phyloP scores from a whole-genome alignment of 1,284 basidiomycete genomes.

The Ganoderma resinaceum region DNA sequence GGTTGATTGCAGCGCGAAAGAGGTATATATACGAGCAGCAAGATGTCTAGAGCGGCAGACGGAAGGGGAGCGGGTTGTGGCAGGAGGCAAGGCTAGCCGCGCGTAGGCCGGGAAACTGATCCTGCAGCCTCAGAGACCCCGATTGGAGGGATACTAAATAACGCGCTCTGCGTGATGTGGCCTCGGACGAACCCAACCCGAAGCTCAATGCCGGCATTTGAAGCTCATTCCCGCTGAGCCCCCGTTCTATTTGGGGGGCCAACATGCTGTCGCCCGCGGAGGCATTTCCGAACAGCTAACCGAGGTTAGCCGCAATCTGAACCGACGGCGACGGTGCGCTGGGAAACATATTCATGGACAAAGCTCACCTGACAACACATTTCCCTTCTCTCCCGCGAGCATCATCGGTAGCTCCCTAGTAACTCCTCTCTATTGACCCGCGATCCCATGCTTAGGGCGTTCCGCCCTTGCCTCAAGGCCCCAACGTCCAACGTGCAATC shows the following conservation, averaged over 20 bases:
- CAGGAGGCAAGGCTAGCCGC: background rate
- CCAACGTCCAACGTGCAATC: background rate
- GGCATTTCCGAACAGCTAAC: background rate
- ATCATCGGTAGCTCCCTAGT: background rate
- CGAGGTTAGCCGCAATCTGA: background rate
- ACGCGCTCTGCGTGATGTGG: background rate
- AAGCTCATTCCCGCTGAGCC: background rate
- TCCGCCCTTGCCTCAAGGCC: background rate
- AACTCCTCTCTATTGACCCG: background rate
- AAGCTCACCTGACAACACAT: background rate
- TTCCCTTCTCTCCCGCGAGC: background rate
- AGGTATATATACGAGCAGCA: slow-evolving; percentile 1
- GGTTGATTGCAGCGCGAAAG: background rate
- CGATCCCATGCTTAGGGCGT: slow-evolving; percentile 5
- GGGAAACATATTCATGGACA: background rate
- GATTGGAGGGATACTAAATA: slow-evolving; percentile 1
- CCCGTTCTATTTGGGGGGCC: background rate
- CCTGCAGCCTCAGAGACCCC: background rate
- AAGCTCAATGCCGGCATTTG: background rate
- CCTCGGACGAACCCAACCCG: slow-evolving; percentile 2
- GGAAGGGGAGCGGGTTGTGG: background rate
- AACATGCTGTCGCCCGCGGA: background rate
- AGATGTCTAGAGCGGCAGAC: slow-evolving; percentile 2
- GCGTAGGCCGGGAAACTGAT: slow-evolving; percentile 3
- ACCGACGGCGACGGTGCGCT: slow-evolving; percentile 1